phyloP scores from a whole-genome alignment of 257 asterid genomes.

The Parsonsia alboflavescens region DNA sequence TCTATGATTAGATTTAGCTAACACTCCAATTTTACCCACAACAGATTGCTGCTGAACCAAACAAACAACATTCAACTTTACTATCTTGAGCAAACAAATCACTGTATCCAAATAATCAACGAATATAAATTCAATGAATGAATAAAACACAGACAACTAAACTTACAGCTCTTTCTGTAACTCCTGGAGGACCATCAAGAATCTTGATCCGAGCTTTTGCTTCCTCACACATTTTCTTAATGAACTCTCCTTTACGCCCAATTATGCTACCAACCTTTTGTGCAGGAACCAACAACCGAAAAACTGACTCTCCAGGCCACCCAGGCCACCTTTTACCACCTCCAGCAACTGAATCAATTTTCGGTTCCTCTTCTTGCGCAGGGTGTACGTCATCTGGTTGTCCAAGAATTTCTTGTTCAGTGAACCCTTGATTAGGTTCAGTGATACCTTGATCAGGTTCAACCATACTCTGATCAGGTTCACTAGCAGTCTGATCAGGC shows the following conservation, averaged over 20 bases:
- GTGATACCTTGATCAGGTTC: conserved; percentile 38
- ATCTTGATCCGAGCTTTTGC: conserved; percentile 93
- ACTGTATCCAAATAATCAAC: not conserved
- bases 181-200: conserved; percentile 97
- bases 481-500: conserved; percentile 40
- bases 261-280: conserved; percentile 97
- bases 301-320: conserved; percentile 98
- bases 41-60: not conserved
- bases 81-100: not conserved
- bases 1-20: not conserved
- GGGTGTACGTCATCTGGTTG: conserved; percentile 25
- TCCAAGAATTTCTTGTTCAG: conserved; percentile 26
- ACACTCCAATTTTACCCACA: not conserved
- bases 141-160: conserved; percentile 14
- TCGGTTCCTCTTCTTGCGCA: conserved; percentile 44
- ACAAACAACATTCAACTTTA: not conserved
- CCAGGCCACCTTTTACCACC: conserved; percentile 92
- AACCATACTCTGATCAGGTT: conserved; percentile 44
- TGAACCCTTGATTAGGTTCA: conserved; percentile 39
- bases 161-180: conserved; percentile 95
- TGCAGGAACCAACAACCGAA: conserved; percentile 88
- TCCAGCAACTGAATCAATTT: conserved; percentile 39
- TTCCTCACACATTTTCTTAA: conserved; percentile 91
- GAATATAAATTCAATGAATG: not conserved
- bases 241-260: conserved; percentile 97